Base-by-base conservation (phyloP, 768 basidiomycete species). In the Polyporus arcularius region DNA sequence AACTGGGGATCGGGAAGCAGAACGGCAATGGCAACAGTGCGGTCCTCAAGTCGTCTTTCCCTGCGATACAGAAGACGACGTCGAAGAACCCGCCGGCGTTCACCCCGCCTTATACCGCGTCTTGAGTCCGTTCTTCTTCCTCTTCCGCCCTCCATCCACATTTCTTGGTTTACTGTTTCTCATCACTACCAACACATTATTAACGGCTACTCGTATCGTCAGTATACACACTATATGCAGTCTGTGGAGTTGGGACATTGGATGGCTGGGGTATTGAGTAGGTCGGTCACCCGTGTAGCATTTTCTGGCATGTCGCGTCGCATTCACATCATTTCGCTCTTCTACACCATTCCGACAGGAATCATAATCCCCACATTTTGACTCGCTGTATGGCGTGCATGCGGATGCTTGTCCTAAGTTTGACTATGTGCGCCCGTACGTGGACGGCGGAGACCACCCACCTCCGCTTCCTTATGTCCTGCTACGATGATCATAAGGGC, bases 1-100 rank as follows among this genome's bases (percentile, higher is more conserved):
- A 83, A 62, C 77, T 94, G n/a, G 92, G 92, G 26, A 90, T 94
- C 60, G 89, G 90, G 26, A 92, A 88, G 73, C 84, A 77, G 58
- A 77, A 84, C 70, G 78, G 75, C 6, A 26, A 21, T n/a, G 43
- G 43, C 43, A 21, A 16, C 54, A 85, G 79, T 50, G 78, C 78
- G 51, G 85, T 88, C 54, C 72, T 92, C 51, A 92, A 90, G 73
- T 80, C 88, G 12, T 89, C 91, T 49, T 90, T 91, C 68, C 83
- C 88, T 11, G 71, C 79, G 3, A 65, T 83, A 35, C 84, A 82
- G 67, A 82, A 72, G 64, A 67, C 77, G 16, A 77, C 79, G 61
- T 72, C 78, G 43, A 77, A 72, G 30, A 59, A 61, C 10, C 51
- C 65, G 8, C 58, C 67, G 30, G 60, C 65, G 2, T 62, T 74